Base-by-base conservation (phyloP, 805 yeast genomes). In the Nakazawaea sp. region DNA sequence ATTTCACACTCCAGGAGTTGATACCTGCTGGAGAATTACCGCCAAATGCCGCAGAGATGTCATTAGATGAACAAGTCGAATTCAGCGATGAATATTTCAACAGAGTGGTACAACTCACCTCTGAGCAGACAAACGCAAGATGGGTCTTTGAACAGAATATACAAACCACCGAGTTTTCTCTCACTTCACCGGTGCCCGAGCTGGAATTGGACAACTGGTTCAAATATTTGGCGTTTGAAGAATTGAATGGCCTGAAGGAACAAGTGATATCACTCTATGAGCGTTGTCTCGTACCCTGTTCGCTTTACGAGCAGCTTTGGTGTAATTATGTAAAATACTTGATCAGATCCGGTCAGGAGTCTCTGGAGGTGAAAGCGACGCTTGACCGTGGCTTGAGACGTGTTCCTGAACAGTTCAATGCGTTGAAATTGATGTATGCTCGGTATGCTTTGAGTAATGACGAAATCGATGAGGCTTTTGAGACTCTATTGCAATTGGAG, bases 81-180 rank as follows among this genome's bases (percentile, higher is more conserved):
- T 45, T 69, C 9, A 51, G 70, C 10, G 75, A 73, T 32, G 56
- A 63, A 12, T 67, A 63, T 45, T 64, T 72, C 37, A 57, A 63
- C 40, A 58, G 51, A 3, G 49, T 70, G 3, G 74, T 75, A 38
- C 48, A 57, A 3, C 44, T 51, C 1, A 74, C 80, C 0, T 82
- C 79, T 46, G 48, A 47, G 2, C 57, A 63, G 12, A 86, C 84
- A 1, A 66, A 68, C 35, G 61, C 60, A 11, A 69, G 81, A 29
- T 86, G 96, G 95, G 63, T 65, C 1, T 85, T 51, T 55, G 98
- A 92, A 58, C 67, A 81, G 10, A 62, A 65, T 18, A 62, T 90
- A 5, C 62, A 68, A n/a, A 65, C 75, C 35, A 70, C 68, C 25
- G 72, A 67, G 21, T 88, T 82, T 51, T 70, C 74, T 29, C 54